Conservation (phyloP, 257 asterid species). For the Voacanga thouarsii region DNA sequence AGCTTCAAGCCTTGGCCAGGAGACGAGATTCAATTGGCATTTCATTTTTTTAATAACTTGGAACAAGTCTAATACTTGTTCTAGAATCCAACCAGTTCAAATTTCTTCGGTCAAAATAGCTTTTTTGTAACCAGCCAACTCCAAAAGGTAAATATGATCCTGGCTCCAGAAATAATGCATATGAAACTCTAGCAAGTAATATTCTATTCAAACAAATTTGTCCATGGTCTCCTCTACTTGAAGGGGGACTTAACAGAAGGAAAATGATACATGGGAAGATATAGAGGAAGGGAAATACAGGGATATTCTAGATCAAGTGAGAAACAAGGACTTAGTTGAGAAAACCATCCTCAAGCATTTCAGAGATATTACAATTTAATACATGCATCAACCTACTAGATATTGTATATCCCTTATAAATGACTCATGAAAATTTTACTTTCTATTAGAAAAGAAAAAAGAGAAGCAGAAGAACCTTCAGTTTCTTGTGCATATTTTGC, state of each 20-base stretch:
- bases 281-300: neutral
- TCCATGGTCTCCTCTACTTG: neutral
- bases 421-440: neutral
- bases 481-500: constrained; percentile 40
- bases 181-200: neutral
- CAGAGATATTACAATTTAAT: neutral
- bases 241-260: neutral
- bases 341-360: neutral
- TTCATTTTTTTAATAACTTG: too few relatives aligned
- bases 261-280: neutral
- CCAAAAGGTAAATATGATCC: neutral
- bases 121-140: neutral
- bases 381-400: neutral
- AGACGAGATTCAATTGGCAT: neutral
- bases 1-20: neutral
- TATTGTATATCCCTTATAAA: neutral
- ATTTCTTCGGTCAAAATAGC: neutral
- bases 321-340: neutral
- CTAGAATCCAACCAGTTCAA: too few relatives aligned
- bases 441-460: neutral
- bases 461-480: constrained; percentile 32
- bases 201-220: neutral
- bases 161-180: neutral
- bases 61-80: neutral
- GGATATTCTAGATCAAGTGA: neutral